Conservation (phyloP, 805 yeast genomes). For the Huiozyma sinensis region DNA sequence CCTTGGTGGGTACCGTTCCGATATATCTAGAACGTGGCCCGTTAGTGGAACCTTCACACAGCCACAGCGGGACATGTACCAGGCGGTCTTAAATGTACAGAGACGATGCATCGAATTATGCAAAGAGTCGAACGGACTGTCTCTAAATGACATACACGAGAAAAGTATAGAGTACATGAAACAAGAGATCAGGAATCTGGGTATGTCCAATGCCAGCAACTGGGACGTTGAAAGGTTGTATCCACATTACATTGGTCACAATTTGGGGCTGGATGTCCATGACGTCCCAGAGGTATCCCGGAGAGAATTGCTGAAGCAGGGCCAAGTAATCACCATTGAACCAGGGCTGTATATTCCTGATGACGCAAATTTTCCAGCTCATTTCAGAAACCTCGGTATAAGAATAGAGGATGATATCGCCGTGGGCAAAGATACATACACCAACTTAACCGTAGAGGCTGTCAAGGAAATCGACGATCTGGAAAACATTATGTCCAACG, state of each 20-base stretch:
- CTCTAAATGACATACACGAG: constrained; percentile 69
- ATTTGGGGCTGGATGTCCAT: constrained; percentile 85
- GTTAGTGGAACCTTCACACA: constrained; percentile 59
- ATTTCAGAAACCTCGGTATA: constrained; percentile 81
- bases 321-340: constrained; percentile 88
- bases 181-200: constrained; percentile 59
- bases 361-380: constrained; percentile 57
- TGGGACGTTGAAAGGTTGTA: constrained; percentile 50
- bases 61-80: constrained; percentile 78
- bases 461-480: constrained; percentile 78
- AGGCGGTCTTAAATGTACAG: constrained; percentile 78
- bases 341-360: constrained; percentile 91
- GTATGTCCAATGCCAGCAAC: constrained; percentile 44
- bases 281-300: constrained; percentile 63
- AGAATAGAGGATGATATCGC: constrained; percentile 92
- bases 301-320: constrained; percentile 40
- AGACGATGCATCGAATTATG: constrained; percentile 67
- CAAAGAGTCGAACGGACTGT: constrained; percentile 38
- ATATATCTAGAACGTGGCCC: constrained; percentile 96
- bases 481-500: constrained; percentile 53
- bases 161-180: constrained; percentile 49
- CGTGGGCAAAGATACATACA: constrained; percentile 49
- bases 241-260: constrained; percentile 95
- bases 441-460: constrained; percentile 67
- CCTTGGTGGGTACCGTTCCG: constrained; percentile 89